These are phyloP conservation scores for Helichrysum umbraculigerum DNA, from an alignment of 129 eudicot species.

Conservation along the genomic window DNA sequence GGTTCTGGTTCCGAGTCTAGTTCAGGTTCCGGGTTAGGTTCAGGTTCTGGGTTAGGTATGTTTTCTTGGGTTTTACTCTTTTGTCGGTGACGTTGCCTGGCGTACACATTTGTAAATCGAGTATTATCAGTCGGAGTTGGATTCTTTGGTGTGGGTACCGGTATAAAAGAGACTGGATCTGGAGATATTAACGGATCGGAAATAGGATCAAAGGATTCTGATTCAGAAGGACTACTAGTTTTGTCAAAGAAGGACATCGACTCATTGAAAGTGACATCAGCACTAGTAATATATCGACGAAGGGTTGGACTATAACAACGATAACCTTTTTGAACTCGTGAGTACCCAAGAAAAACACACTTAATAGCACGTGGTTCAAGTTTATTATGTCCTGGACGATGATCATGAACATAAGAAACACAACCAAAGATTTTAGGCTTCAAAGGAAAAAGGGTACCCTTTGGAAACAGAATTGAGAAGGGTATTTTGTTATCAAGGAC, in stretches of 20 bases:
- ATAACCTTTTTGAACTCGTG: constrained; percentile 3
- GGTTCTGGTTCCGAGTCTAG: not conserved
- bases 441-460: not conserved
- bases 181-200: not conserved
- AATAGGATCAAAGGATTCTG: too few species aligned
- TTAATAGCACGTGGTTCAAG: not conserved
- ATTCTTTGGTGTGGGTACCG: not conserved
- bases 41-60: too few species aligned
- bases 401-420: constrained; percentile 1
- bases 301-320: not conserved
- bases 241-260: not conserved
- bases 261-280: not conserved
- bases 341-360: constrained; percentile 3
- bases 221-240: not conserved
- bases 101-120: not conserved
- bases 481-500: not conserved
- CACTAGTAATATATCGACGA: not conserved
- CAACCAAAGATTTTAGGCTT: not conserved
- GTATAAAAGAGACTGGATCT: too few species aligned
- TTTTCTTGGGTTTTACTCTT: not conserved
- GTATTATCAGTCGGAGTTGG: not conserved
- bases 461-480: not conserved
- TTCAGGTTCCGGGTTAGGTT: not conserved
- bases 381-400: not conserved
- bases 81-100: not conserved